Conservation (phyloP, 257 asterid genomes). For the Petunia axillaris region DNA sequence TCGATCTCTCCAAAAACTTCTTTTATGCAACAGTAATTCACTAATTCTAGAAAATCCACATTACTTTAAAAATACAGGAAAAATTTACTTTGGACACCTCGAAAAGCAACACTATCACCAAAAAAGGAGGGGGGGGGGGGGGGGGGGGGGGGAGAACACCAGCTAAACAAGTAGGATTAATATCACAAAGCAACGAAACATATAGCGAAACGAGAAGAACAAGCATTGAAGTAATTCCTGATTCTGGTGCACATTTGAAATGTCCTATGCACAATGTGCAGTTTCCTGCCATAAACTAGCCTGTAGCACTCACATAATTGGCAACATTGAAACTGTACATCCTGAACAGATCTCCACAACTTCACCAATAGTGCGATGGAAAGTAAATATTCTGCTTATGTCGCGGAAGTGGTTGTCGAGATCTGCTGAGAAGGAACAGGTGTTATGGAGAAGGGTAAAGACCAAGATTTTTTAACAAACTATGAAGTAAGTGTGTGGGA, state of each 20-base stretch:
- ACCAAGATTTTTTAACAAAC: not conserved
- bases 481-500: not conserved
- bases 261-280: too few relatives aligned
- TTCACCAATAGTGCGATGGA: not conserved
- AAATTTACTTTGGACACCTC: not conserved
- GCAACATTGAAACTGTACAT: too few relatives aligned
- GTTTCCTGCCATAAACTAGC: too few relatives aligned
- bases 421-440: not conserved
- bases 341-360: not conserved
- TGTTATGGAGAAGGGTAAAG: not conserved
- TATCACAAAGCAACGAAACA: conserved; percentile 5
- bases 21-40: not conserved
- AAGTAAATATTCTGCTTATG: not conserved
- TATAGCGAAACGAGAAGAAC: not conserved
- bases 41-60: conserved; percentile 5
- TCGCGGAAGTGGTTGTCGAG: not conserved
- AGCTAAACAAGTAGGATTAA: not conserved
- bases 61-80: not conserved
- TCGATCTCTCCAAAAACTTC: not conserved
- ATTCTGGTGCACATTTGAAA: not conserved
- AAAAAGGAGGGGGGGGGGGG: not conserved
- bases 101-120: conserved; percentile 15
- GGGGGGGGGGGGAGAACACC: too few relatives aligned
- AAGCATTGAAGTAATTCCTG: not conserved
- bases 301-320: too few relatives aligned